phyloP scores from a whole-genome alignment of 2,329 filamentous ascomycete genomes.

The Pseudophaeomoniella oleicola region DNA sequence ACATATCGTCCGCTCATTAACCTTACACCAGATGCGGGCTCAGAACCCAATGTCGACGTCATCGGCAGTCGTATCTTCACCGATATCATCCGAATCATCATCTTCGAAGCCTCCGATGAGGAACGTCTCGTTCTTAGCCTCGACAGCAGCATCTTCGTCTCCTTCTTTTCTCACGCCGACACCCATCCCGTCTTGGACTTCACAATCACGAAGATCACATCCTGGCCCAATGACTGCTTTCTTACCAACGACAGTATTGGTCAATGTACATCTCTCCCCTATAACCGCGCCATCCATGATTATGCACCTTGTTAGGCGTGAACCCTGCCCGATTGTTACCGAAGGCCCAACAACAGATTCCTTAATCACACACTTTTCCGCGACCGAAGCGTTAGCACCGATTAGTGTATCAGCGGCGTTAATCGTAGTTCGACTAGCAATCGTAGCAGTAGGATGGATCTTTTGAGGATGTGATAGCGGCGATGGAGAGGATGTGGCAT shows the following conservation, averaged over 20 bases:
- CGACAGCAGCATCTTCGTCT: neutral
- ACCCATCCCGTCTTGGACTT: slow-evolving; percentile 75
- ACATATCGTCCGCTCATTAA: too few relatives aligned
- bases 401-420: slow-evolving; percentile 70
- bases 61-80: slow-evolving; percentile 9
- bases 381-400: slow-evolving; percentile 76
- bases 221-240: slow-evolving; percentile 72
- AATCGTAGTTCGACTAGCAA: slow-evolving; percentile 69
- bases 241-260: slow-evolving; percentile 73
- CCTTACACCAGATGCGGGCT: too few relatives aligned
- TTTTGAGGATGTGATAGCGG: slow-evolving; percentile 68
- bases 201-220: slow-evolving; percentile 69
- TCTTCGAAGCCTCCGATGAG: slow-evolving; percentile 35
- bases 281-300: slow-evolving; percentile 86
- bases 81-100: slow-evolving; percentile 16
- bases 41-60: slow-evolving; percentile 5
- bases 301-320: slow-evolving; percentile 71
- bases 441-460: slow-evolving; percentile 66
- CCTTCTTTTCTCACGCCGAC: slow-evolving; percentile 60
- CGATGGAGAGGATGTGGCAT: slow-evolving; percentile 42
- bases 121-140: slow-evolving; percentile 46
- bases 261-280: slow-evolving; percentile 70
- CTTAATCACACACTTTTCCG: slow-evolving; percentile 84
- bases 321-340: slow-evolving; percentile 75
- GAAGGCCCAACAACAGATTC: slow-evolving; percentile 78